phyloP scores from a whole-genome alignment of 177 flowering plant species.

The Vitis hybrid region DNA sequence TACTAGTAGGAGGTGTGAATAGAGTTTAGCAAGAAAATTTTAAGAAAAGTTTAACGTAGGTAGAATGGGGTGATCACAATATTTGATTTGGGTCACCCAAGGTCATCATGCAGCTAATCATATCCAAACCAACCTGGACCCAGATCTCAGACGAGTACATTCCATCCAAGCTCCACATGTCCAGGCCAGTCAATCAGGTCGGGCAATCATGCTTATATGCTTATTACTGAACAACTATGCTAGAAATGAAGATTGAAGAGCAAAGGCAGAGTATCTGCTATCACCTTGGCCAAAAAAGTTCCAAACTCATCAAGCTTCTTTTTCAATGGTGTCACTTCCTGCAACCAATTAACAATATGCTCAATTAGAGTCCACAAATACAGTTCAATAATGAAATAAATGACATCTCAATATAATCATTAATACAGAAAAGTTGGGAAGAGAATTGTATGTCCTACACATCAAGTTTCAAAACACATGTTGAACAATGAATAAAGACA shows the following conservation, averaged over 20 bases:
- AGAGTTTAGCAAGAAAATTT: no score
- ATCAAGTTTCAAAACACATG: not conserved
- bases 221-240: not conserved
- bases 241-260: not conserved
- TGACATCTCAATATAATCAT: not conserved
- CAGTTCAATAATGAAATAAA: not conserved
- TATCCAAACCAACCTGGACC: no score
- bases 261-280: not conserved
- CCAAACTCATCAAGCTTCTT: constrained; percentile 92
- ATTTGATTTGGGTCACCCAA: no score
- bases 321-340: constrained; percentile 89
- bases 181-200: no score
- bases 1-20: no score
- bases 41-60: no score
- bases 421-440: not conserved
- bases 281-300: constrained; percentile 93
- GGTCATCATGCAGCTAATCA: no score
- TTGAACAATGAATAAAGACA: not conserved
- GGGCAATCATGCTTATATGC: not conserved
- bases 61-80: no score
- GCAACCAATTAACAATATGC: constrained; percentile 22
- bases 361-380: constrained; percentile 2
- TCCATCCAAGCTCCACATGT: no score
- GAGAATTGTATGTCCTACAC: not conserved
- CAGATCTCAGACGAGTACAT: no score